Conservation (phyloP, 2,329 filamentous ascomycete genomes). For the Phyllosticta citribraziliensis region DNA sequence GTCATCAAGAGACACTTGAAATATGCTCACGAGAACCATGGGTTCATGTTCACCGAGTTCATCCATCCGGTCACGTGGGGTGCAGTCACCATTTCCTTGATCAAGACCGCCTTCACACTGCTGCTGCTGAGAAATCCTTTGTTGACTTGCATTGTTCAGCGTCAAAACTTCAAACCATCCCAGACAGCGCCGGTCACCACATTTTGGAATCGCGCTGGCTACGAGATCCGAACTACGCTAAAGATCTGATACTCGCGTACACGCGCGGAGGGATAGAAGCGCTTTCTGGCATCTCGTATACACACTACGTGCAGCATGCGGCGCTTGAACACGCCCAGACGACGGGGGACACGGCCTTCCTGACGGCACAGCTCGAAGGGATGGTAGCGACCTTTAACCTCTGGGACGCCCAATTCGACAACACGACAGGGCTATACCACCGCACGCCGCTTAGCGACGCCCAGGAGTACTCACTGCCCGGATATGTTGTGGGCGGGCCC, state of each 20-base stretch:
- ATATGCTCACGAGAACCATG: conserved; percentile 30
- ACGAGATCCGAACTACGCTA: conserved; percentile 28
- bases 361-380: conserved; percentile 31
- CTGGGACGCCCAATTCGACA: conserved; percentile 31
- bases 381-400: conserved; percentile 30
- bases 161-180: conserved; percentile 18
- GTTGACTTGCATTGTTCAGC: conserved; percentile 19
- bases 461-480: conserved; percentile 33
- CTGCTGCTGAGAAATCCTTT: conserved; percentile 15
- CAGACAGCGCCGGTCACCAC: conserved; percentile 18
- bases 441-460: conserved; percentile 36
- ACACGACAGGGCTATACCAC: conserved; percentile 31
- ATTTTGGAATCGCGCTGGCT: conserved; percentile 29
- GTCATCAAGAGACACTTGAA: conserved; percentile 33
- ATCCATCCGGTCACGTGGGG: conserved; percentile 32
- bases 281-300: conserved; percentile 22
- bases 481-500: conserved; percentile 24
- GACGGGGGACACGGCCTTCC: conserved; percentile 29
- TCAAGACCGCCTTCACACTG: not conserved
- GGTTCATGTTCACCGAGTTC: conserved; percentile 37
- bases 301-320: conserved; percentile 29
- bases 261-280: conserved; percentile 29
- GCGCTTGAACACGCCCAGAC: conserved; percentile 28
- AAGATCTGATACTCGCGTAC: conserved; percentile 32
- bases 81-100: conserved; percentile 14